These are phyloP conservation scores for Cryptosporidium canis DNA, from an alignment of 169 alveolate species.

Conservation along the genomic window DNA sequence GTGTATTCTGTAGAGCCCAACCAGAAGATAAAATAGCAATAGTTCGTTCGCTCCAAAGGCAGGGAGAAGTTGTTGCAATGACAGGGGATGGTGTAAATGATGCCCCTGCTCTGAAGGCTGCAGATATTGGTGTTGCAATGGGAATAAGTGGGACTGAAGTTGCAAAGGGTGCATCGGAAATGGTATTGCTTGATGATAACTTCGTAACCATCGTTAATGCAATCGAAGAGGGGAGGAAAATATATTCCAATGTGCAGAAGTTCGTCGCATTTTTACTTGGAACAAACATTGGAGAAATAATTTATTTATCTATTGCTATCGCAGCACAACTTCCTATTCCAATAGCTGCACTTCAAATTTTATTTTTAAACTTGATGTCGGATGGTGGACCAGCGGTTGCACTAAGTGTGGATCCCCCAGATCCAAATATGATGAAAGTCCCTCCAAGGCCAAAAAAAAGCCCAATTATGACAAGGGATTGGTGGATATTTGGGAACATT, in stretches of 20 bases:
- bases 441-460: slow-evolving; percentile 88
- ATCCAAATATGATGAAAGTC: slow-evolving; percentile 85
- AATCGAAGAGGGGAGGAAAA: slow-evolving; percentile 90
- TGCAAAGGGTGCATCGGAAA: slow-evolving; percentile 86
- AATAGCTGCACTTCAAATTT: slow-evolving; percentile 89
- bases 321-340: slow-evolving; percentile 88
- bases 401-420: slow-evolving; percentile 91
- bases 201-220: slow-evolving; percentile 90
- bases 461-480: slow-evolving; percentile 89
- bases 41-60: slow-evolving; percentile 88
- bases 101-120: slow-evolving; percentile 91
- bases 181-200: slow-evolving; percentile 86
- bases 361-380: slow-evolving; percentile 89
- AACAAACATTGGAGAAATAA: slow-evolving; percentile 90
- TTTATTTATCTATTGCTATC: slow-evolving; percentile 85
- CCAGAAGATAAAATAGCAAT: slow-evolving; percentile 92
- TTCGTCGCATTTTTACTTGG: slow-evolving; percentile 92
- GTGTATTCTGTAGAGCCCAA: slow-evolving; percentile 89
- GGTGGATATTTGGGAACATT: slow-evolving; percentile 90
- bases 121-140: slow-evolving; percentile 96
- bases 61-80: slow-evolving; percentile 90
- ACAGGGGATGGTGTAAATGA: slow-evolving; percentile 93
- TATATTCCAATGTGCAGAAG: slow-evolving; percentile 92
- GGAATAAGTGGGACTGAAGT: slow-evolving; percentile 93
- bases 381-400: slow-evolving; percentile 95